Base-by-base conservation (phyloP, 352 stramenopile genomes). In the Pythium brassicae region DNA sequence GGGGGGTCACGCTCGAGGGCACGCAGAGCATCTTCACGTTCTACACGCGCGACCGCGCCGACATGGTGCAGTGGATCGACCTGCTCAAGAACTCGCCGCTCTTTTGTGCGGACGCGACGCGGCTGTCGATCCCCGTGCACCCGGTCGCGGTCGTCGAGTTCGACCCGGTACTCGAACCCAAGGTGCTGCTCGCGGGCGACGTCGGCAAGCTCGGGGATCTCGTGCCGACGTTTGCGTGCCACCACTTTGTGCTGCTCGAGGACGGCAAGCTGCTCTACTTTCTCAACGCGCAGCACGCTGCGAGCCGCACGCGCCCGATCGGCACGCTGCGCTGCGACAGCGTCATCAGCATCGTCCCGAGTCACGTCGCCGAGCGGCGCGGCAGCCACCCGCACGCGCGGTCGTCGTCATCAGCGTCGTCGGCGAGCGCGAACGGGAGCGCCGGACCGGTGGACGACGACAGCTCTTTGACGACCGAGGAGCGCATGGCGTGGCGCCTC, bases 1-100 rank as follows among this genome's bases (percentile, higher is more conserved):
- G 83, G 80, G 86, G 86, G 19, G 53, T 95, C 46, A 95, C 83
- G 1, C 69, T 95, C 3, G 82, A 95, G 61, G 81, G 82, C 42
- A 85, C 78, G 2, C 69, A 86, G 22, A 89, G 71, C 45, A 89
- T 95, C 35, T 92, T 94, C 59, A 94, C 83, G 7, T 95, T 94
- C 53, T 93, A 90, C 65, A 89, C 85, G 27, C 74, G 82, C 34
- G 86, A 77, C 53, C 69, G 71, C 20, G 71, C 87, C 15, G 84
- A 95, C 55, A 87, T 93, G 80, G 53, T 77, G 14, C 80, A 93
- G 57, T 95, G 86, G 86, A 63, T 95, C 27, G 84, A 95, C 63
- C 49, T 94, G 53, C 71, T 95, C 22, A 95, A 95, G 66, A 95
- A 95, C 58, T 91, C 73, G 44, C 82, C 81, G 12, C 62, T 93